phyloP scores from a whole-genome alignment of 2,329 filamentous ascomycete species.

The Arthrobotrys iridis region DNA sequence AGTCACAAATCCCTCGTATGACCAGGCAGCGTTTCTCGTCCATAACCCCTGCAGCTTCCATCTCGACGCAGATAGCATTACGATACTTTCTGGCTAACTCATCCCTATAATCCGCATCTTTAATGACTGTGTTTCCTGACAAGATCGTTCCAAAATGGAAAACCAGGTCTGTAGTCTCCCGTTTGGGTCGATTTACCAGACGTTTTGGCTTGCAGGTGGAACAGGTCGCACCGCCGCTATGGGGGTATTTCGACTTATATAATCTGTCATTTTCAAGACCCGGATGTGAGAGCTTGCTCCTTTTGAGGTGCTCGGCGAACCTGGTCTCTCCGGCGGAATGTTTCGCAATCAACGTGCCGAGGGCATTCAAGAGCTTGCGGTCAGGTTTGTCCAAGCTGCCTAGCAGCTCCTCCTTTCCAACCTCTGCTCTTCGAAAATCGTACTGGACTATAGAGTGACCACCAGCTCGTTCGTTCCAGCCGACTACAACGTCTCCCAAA shows the following conservation, averaged over 20 bases:
- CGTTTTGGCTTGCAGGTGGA: neutral
- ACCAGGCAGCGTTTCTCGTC: neutral
- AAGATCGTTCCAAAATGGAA: neutral
- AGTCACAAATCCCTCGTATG: too few relatives aligned
- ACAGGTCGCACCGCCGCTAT: neutral
- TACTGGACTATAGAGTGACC: conserved; percentile 1
- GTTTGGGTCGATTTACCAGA: neutral
- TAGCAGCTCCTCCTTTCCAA: neutral
- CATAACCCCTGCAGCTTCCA: neutral
- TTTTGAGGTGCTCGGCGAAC: conserved; percentile 12
- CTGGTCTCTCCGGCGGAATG: neutral
- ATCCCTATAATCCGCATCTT: neutral
- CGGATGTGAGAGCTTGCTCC: neutral
- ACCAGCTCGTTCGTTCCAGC: conserved; percentile 4
- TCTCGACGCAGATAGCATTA: too few relatives aligned
- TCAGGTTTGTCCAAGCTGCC: neutral
- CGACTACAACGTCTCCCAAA: conserved; percentile 36
- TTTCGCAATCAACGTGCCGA: neutral
- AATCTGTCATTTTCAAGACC: neutral
- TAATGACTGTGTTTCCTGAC: neutral
- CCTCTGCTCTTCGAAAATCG: neutral
- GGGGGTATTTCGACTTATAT: neutral
- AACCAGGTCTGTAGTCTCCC: neutral
- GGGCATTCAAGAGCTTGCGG: neutral
- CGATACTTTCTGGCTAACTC: neutral